Percentiles rank a stretch among this genome's conserved stretches.
These are phyloP conservation scores for Cutaneotrichosporon arboriforme DNA, from an alignment of 1,284 basidiomycete species.

Conservation along the genomic window DNA sequence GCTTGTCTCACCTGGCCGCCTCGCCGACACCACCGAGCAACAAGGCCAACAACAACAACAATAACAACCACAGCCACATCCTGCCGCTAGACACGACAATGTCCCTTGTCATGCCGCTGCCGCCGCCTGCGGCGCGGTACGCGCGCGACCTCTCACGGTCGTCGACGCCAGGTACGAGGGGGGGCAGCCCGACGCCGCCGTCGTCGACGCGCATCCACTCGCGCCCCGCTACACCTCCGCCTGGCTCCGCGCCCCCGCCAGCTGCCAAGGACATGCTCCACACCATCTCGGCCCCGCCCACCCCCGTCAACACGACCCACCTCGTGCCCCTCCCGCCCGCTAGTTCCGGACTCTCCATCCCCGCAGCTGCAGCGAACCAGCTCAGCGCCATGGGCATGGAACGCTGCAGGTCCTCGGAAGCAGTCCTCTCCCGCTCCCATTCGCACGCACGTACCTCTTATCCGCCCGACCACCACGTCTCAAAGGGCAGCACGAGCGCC, in stretches of 20 bases:
- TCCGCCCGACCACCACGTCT: constrained; percentile 1
- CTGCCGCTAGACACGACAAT: constrained; percentile 1
- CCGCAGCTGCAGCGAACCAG: constrained; percentile 14
- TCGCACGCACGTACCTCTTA: constrained; percentile 6
- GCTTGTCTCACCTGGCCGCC: background rate
- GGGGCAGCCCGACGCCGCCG: constrained; percentile 14
- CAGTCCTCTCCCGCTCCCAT: constrained; percentile 21
- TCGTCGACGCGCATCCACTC: constrained; percentile 18
- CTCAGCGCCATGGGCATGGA: constrained; percentile 32
- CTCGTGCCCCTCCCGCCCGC: constrained; percentile 21
- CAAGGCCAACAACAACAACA: too few relatives aligned
- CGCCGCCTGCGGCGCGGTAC: constrained; percentile 15
- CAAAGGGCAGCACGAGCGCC: constrained; percentile 4
- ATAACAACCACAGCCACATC: too few relatives aligned
- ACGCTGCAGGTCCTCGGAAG: constrained; percentile 39
- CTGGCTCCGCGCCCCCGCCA: background rate
- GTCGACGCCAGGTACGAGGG: constrained; percentile 13
- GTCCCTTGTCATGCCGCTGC: constrained; percentile 19
- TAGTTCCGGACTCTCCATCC: constrained; percentile 17
- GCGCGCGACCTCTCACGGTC: constrained; percentile 14
- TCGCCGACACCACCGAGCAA: background rate
- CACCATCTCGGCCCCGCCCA: constrained; percentile 42
- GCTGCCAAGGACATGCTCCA: constrained; percentile 7
- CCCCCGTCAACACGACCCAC: constrained; percentile 42
- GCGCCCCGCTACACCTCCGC: constrained; percentile 18